phyloP scores from a whole-genome alignment of 768 basidiomycete genomes.

The Candolleomyces efflorescens region DNA sequence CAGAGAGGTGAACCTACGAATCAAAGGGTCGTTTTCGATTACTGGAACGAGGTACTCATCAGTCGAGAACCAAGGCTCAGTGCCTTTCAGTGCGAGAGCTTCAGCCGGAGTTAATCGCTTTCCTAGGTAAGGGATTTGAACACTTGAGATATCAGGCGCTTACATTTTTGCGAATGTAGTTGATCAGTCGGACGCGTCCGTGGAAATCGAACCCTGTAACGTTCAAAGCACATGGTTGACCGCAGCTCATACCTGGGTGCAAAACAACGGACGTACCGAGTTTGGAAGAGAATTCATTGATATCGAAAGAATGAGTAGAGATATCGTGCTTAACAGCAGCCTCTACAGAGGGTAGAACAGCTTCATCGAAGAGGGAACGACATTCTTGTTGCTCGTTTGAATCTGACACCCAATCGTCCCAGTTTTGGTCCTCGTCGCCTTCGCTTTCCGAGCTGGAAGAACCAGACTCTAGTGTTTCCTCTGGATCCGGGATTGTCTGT shows the following conservation, averaged over 20 bases:
- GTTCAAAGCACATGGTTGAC: conserved; percentile 5
- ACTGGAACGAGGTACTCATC: conserved; percentile 83
- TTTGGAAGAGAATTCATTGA: conserved; percentile 44
- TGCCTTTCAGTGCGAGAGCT: conserved; percentile 45
- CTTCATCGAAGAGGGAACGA: conserved; percentile 73
- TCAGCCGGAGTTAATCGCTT: conserved; percentile 52
- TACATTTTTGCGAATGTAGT: conserved; percentile 81
- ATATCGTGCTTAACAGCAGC: conserved; percentile 64
- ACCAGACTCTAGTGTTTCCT: conserved; percentile 21
- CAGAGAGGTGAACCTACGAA: conserved; percentile 58
- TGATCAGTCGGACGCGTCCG: conserved; percentile 76
- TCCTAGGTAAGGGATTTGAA: conserved; percentile 8
- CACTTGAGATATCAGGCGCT: conserved; percentile 4
- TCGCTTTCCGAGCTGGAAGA: conserved; percentile 30
- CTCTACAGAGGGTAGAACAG: conserved; percentile 50
- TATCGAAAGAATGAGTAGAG: conserved; percentile 54
- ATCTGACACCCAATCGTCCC: conserved; percentile 81
- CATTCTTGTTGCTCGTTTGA: conserved; percentile 50
- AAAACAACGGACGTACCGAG: conserved; percentile 44
- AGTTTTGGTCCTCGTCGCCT: conserved; percentile 52
- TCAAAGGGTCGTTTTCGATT: conserved; percentile 81
- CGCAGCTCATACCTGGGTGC: not conserved
- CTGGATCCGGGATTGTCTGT: conserved; percentile 18
- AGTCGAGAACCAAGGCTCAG: conserved; percentile 59
- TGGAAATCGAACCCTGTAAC: conserved; percentile 70